Evolutionary conservation across 441 rosid genomes (phyloP).

Genomic region (Theobroma grandiflorum): DNA sequence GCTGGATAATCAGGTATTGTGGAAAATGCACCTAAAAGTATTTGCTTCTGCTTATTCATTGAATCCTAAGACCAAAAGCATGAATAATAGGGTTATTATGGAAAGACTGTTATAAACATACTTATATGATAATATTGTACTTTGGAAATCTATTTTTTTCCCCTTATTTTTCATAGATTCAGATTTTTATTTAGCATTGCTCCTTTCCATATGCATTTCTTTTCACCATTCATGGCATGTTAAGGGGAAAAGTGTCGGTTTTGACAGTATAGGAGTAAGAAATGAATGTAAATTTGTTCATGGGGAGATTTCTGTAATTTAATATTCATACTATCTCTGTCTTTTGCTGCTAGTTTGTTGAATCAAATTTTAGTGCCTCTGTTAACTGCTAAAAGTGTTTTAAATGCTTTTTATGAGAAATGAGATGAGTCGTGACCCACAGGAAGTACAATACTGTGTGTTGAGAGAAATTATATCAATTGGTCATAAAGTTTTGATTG

Average conservation of each 20-base stretch:
- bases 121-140: background rate
- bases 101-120: background rate
- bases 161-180: background rate
- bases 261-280: background rate
- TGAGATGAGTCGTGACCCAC: background rate
- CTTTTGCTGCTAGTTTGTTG: background rate
- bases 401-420: background rate
- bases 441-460: background rate
- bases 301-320: background rate
- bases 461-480: background rate
- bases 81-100: background rate
- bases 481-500: background rate
- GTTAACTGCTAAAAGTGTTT: background rate
- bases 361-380: background rate
- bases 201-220: background rate
- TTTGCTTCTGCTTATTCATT: slow-evolving; percentile 17
- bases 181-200: background rate
- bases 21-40: slow-evolving; percentile 15
- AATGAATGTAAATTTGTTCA: background rate
- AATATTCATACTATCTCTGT: background rate
- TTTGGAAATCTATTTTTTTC: background rate
- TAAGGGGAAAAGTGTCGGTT: background rate
- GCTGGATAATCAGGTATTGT: slow-evolving; percentile 85
- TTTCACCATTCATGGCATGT: background rate
- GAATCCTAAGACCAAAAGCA: slow-evolving; percentile 4